Conservation (phyloP, 1,284 basidiomycete genomes). For the Porodaedalea pini region DNA sequence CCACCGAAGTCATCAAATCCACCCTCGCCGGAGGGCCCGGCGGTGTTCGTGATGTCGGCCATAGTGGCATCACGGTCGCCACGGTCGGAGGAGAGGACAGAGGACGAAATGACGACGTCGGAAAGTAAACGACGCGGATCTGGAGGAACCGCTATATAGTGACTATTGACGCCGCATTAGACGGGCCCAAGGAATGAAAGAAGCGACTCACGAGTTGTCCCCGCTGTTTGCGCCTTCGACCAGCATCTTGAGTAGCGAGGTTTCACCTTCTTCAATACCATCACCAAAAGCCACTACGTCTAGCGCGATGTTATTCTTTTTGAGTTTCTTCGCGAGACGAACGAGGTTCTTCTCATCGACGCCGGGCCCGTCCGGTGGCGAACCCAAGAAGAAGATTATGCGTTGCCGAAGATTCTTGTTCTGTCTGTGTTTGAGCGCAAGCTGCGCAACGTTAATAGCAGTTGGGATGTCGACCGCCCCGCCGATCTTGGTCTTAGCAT, state of each 20-base stretch:
- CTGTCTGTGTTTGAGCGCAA: slow-evolving; percentile 96
- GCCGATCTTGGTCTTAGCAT: slow-evolving; percentile 64
- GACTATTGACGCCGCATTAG: slow-evolving; percentile 44
- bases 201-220: slow-evolving; percentile 74
- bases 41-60: slow-evolving; percentile 44
- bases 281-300: slow-evolving; percentile 85
- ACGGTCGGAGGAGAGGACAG: slow-evolving; percentile 81
- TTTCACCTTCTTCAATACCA: slow-evolving; percentile 61
- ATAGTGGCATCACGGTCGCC: slow-evolving; percentile 57
- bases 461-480: slow-evolving; percentile 85
- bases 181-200: slow-evolving; percentile 5
- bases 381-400: slow-evolving; percentile 91
- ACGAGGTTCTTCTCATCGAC: slow-evolving; percentile 76
- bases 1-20: slow-evolving; percentile 72
- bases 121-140: slow-evolving; percentile 74
- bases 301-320: slow-evolving; percentile 98
- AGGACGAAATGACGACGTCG: slow-evolving; percentile 78
- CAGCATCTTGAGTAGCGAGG: slow-evolving; percentile 66
- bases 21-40: slow-evolving; percentile 44
- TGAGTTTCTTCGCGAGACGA: slow-evolving; percentile 92
- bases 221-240: slow-evolving; percentile 73
- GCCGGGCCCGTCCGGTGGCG: slow-evolving; percentile 69
- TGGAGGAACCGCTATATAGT: slow-evolving; percentile 79
- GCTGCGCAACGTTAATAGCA: slow-evolving; percentile 89
- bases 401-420: slow-evolving; percentile 98